Evolutionary conservation across 2,329 filamentous ascomycete species (phyloP).

Genomic region (Alternaria longipes): DNA sequence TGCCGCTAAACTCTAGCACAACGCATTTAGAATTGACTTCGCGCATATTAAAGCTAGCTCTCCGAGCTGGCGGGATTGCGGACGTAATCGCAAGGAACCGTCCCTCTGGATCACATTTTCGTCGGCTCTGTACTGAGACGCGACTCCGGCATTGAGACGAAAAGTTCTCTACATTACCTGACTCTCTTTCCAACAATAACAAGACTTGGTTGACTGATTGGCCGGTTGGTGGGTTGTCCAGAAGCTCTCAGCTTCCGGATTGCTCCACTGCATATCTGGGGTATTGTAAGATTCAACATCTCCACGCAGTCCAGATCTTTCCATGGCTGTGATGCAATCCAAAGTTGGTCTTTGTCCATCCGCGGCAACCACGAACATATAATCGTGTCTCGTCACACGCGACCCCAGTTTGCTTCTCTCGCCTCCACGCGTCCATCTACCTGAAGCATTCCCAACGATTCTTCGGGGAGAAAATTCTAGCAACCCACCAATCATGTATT

Average conservation of each 20-base stretch:
- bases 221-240: background rate
- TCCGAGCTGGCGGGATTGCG: constrained; percentile 21
- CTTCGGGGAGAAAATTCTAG: background rate
- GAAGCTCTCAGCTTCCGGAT: background rate
- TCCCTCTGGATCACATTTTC: constrained; percentile 7
- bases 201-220: background rate
- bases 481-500: constrained; percentile 19
- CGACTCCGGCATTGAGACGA: constrained; percentile 1
- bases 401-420: background rate
- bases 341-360: background rate
- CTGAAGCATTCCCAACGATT: constrained; percentile 7
- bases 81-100: constrained; percentile 20
- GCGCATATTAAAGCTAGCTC: constrained; percentile 16
- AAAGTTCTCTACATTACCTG: background rate
- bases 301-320: constrained; percentile 1
- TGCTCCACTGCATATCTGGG: constrained; percentile 4
- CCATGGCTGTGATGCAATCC: background rate
- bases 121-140: background rate
- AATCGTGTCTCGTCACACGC: background rate
- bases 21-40: constrained; percentile 21
- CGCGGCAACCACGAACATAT: background rate
- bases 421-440: constrained; percentile 8
- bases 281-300: background rate
- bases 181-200: background rate
- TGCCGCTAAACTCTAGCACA: constrained; percentile 5